Conservation (phyloP, 768 basidiomycete species). For the Kwoniella sp. region DNA sequence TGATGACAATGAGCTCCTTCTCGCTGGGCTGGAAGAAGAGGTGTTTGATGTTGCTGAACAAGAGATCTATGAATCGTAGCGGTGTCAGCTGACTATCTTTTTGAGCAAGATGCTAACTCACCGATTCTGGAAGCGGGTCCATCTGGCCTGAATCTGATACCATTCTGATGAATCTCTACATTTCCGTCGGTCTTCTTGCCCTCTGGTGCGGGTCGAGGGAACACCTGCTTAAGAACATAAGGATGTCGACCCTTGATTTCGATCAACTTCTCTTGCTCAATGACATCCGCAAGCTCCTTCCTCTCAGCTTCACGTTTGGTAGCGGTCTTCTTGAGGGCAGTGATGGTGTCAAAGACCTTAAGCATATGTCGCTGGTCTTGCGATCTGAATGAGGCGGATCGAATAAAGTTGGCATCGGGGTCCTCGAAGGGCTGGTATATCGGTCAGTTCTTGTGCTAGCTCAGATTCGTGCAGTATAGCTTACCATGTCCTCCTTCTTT, state of each 20-base stretch:
- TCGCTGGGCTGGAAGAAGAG: conserved; percentile 99
- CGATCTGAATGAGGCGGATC: conserved; percentile 91
- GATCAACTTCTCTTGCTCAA: conserved; percentile 86
- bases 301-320: conserved; percentile 96
- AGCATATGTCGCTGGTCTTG: conserved; percentile 87
- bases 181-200: conserved; percentile 92
- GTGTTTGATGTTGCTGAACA: conserved; percentile 97
- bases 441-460: too few species aligned
- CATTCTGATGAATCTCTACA: conserved; percentile 96
- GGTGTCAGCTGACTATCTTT: conserved; percentile 1
- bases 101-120: conserved; percentile 56
- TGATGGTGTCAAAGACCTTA: conserved; percentile 84
- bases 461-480: too few species aligned
- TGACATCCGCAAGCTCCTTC: conserved; percentile 97
- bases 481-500: conserved; percentile 95
- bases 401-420: conserved; percentile 92
- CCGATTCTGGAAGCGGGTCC: conserved; percentile 62
- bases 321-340: conserved; percentile 91
- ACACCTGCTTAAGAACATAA: conserved; percentile 82
- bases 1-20: conserved; percentile 87
- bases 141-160: conserved; percentile 71
- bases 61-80: conserved; percentile 65
- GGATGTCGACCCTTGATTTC: conserved; percentile 83
- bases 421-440: conserved; percentile 68
- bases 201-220: conserved; percentile 88